Evolutionary conservation across 2,329 filamentous ascomycete genomes (phyloP).

Genomic region (Xylariaceae sp.): DNA sequence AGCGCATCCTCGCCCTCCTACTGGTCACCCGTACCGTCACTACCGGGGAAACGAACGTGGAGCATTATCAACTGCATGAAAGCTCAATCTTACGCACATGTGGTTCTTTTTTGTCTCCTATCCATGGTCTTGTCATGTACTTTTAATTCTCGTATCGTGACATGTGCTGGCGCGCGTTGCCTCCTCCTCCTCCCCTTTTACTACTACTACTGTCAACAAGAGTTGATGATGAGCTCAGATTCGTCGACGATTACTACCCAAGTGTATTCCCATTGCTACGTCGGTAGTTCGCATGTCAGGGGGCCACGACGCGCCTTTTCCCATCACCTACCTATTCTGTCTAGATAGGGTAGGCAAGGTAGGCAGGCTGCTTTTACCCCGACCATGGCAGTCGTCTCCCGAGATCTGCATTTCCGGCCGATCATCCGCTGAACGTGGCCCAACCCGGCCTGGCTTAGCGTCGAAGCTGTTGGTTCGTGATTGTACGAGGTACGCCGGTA

Average conservation of each 20-base stretch:
- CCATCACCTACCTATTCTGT: not conserved
- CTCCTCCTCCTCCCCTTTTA: too few relatives aligned
- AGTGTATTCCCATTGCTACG: too few relatives aligned
- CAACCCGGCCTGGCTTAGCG: not conserved
- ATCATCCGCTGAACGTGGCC: constrained; percentile 3
- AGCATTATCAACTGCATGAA: not conserved
- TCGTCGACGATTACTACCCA: too few relatives aligned
- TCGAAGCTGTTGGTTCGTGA: not conserved
- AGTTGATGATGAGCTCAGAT: too few relatives aligned
- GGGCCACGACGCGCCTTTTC: not conserved
- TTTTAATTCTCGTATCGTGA: constrained; percentile 5
- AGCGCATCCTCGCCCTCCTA: not conserved
- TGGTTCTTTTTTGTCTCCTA: not conserved
- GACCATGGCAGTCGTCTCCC: constrained; percentile 1
- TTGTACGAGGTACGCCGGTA: not conserved
- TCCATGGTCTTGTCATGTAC: not conserved
- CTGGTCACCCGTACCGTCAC: not conserved
- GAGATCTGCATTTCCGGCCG: constrained; percentile 9
- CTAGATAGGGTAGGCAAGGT: not conserved
- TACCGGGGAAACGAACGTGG: not conserved
- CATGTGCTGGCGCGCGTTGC: not conserved
- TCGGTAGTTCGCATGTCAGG: too few relatives aligned
- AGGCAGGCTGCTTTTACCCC: not conserved
- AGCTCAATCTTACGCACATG: not conserved
- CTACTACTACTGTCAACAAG: too few relatives aligned